Base-by-base conservation (phyloP, 371 early-diverging fungal genomes). In the Zopfochytrium polystomum region DNA sequence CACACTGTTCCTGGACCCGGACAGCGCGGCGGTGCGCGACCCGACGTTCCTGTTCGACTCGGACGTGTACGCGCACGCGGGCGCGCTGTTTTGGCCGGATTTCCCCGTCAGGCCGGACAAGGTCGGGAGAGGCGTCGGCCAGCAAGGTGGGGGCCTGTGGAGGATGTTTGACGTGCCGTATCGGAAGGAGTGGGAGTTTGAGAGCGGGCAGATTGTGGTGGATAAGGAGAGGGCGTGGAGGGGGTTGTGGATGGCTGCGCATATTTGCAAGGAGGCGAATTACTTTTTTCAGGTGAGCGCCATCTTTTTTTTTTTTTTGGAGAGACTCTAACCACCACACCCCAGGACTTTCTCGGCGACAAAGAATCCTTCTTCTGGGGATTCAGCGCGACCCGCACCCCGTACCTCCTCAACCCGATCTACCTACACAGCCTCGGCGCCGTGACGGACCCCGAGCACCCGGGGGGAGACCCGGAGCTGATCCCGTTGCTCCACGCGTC, bases 1-100 rank as follows among this genome's bases (percentile, higher is more conserved):
- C 25, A 32, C 47, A 11, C 3, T 57, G 11, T 57, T 57, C 31
- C 25, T 57, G 11, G 57, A 57, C 32, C 57, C 57, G 2, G 57
- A 57, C 30, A 27, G 44, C 1, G 11, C 47, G 3, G 13, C 29
- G 11, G 18, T 57, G 9, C 34, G 33, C 29, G 29, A 57, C 31
- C 57, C 57, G 11, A 1, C 30, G 7, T 7, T 6, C n/a, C 25
- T 57, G 15, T 43, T 57, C 27, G 6, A 52, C 25, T 20, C 47
- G 9, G 15, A 11, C 9, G 20, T 42, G 2, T 55, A 42, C 27
- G 27, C 30, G 7, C 13, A 18, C 9, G 32, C 47, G 15, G 46
- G 46, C 44, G 57, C 57, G 22, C 31, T 57, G 27, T 57, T 57
- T 29, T 57, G 57, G 57, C 59, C 59, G n/a, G 57, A 57, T 29